phyloP scores from a whole-genome alignment of 441 rosid species.

The Rhodomyrtus psidioides region DNA sequence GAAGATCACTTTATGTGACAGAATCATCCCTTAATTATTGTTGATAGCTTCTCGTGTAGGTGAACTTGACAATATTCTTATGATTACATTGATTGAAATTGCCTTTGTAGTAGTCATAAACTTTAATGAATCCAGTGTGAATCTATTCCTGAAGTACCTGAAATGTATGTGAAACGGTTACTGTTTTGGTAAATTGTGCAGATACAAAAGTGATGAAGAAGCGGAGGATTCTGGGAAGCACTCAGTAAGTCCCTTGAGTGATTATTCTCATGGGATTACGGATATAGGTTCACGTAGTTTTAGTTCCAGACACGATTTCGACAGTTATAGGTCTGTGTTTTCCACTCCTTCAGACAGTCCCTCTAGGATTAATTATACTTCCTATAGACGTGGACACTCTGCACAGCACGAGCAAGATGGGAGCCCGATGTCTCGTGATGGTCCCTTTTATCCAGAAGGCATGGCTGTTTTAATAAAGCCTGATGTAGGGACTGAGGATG shows the following conservation, averaged over 20 bases:
- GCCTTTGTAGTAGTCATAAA: neutral
- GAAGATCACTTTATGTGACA: neutral
- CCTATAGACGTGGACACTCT: conserved; percentile 54
- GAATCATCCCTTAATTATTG: neutral
- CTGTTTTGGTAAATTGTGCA: neutral
- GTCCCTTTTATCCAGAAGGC: conserved; percentile 48
- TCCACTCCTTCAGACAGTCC: conserved; percentile 92
- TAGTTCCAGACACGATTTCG: conserved; percentile 72
- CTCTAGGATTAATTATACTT: conserved; percentile 76
- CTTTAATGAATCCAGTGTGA: neutral
- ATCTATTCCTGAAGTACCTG: neutral
- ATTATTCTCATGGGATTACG: conserved; percentile 49
- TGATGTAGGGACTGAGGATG: conserved; percentile 34
- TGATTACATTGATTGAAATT: neutral
- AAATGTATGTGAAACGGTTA: neutral
- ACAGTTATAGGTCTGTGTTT: conserved; percentile 59
- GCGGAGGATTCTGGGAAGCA: conserved; percentile 50
- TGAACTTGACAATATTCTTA: neutral
- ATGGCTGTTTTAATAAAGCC: conserved; percentile 52
- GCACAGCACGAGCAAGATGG: conserved; percentile 64
- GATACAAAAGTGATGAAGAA: conserved; percentile 75
- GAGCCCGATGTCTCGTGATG: conserved; percentile 40
- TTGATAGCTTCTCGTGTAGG: neutral
- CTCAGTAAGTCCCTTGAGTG: conserved; percentile 54
- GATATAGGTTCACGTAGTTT: conserved; percentile 79